Conservation (phyloP, 2,329 filamentous ascomycete species). For the Cercospora sojina region DNA sequence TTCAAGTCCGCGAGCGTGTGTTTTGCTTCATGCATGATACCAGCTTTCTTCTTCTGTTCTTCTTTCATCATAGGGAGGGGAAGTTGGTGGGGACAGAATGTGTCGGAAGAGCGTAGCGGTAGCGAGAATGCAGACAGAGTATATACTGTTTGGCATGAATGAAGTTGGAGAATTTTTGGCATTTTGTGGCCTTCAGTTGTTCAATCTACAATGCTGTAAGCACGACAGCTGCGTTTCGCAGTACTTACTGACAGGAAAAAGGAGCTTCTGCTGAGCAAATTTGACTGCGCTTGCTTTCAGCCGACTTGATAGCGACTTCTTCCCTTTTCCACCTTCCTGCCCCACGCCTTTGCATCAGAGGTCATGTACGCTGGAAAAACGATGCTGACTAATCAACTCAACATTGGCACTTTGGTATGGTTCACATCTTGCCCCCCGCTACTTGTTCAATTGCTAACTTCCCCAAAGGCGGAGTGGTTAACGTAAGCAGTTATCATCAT, state of each 20-base stretch:
- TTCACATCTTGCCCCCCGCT: not conserved
- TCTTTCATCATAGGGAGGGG: not conserved
- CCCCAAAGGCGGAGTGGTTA: not conserved
- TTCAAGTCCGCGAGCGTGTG: not conserved
- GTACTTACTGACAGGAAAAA: too few relatives aligned
- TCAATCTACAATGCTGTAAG: not conserved
- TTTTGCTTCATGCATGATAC: constrained; percentile 1
- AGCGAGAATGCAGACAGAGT: not conserved
- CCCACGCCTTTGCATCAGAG: not conserved
- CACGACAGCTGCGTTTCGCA: not conserved
- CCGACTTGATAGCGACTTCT: too few relatives aligned
- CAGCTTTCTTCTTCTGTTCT: not conserved
- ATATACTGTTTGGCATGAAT: not conserved
- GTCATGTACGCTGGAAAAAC: not conserved
- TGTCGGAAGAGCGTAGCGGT: not conserved
- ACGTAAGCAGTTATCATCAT: not conserved
- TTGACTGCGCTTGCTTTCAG: too few relatives aligned
- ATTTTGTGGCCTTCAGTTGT: not conserved
- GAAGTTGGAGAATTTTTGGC: not conserved
- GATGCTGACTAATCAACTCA: not conserved
- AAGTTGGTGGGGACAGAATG: not conserved
- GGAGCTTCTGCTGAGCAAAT: too few relatives aligned
- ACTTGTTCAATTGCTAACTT: not conserved
- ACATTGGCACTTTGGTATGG: not conserved
- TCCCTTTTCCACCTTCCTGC: not conserved